phyloP scores from a whole-genome alignment of 352 stramenopile genomes.

The Phytopythium delawarense region DNA sequence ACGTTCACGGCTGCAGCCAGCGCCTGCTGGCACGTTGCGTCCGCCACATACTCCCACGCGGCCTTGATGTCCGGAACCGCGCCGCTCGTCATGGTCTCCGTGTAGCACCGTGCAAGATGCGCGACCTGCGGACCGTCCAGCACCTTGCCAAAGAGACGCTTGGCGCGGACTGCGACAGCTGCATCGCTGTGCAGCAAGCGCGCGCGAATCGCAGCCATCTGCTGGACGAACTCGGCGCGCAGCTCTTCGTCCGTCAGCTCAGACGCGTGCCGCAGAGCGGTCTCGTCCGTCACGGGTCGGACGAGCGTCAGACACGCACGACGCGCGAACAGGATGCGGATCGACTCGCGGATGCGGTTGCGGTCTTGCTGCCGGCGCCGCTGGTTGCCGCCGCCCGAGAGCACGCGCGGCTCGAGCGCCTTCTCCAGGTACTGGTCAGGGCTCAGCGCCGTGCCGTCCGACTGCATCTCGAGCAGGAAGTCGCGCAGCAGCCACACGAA shows the following conservation, averaged over 20 bases:
- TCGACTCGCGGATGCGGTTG: slow-evolving; percentile 60
- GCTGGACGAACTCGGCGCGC: slow-evolving; percentile 69
- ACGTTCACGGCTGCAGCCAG: slow-evolving; percentile 42
- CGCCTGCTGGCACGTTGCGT: slow-evolving; percentile 69
- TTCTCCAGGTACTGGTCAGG: slow-evolving; percentile 79
- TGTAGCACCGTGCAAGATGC: slow-evolving; percentile 63
- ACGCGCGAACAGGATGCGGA: slow-evolving; percentile 67
- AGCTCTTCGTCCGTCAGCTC: slow-evolving; percentile 48
- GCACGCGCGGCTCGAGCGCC: slow-evolving; percentile 52
- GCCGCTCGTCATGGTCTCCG: slow-evolving; percentile 73
- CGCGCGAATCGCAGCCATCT: slow-evolving; percentile 56
- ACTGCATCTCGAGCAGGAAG: slow-evolving; percentile 79
- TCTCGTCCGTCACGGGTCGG: slow-evolving; percentile 66
- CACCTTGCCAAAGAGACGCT: slow-evolving; percentile 62
- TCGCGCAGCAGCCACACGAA: slow-evolving; percentile 82
- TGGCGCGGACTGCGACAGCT: slow-evolving; percentile 33
- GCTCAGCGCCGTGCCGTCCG: slow-evolving; percentile 49
- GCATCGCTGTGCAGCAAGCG: slow-evolving; percentile 28
- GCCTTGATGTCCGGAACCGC: slow-evolving; percentile 78
- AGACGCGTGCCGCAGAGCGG: slow-evolving; percentile 49
- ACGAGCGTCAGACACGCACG: slow-evolving; percentile 78
- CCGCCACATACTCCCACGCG: slow-evolving; percentile 78
- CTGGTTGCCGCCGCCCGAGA: slow-evolving; percentile 13
- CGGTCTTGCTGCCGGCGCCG: slow-evolving; percentile 49
- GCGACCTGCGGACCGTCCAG: slow-evolving; percentile 63